Conservation (phyloP, 371 early-diverging fungal species). For the Haplosporangium sp. region DNA sequence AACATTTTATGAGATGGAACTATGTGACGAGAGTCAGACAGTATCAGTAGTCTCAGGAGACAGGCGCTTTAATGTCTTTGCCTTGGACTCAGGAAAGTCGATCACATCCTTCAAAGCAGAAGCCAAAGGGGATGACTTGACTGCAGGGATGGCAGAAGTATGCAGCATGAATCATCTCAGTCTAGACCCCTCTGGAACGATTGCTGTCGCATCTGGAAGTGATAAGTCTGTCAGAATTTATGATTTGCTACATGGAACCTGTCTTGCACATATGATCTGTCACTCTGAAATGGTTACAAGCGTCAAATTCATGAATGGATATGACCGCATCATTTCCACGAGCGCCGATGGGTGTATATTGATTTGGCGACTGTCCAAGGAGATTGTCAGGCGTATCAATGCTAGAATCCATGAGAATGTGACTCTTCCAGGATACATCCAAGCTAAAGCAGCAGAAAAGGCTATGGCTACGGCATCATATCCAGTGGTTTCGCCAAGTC, state of each 20-base stretch:
- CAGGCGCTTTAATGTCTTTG: conserved; percentile 72
- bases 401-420: conserved; percentile 35
- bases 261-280: conserved; percentile 73
- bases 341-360: conserved; percentile 85
- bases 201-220: conserved; percentile 76
- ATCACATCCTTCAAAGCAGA: conserved; percentile 72
- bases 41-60: conserved; percentile 78
- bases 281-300: conserved; percentile 86
- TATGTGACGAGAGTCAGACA: conserved; percentile 71
- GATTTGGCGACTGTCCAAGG: conserved; percentile 75
- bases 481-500: background rate
- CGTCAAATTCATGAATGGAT: conserved; percentile 72
- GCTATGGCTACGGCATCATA: background rate
- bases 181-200: conserved; percentile 81
- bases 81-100: conserved; percentile 76
- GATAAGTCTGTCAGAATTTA: conserved; percentile 83
- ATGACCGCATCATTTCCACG: conserved; percentile 74
- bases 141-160: conserved; percentile 63
- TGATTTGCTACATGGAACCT: conserved; percentile 75
- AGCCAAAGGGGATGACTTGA: conserved; percentile 62
- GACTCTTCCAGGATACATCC: conserved; percentile 32
- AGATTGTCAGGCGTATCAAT: conserved; percentile 64
- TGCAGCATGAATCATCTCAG: conserved; percentile 74
- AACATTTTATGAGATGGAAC: conserved; percentile 79
- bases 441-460: conserved; percentile 21